These are phyloP conservation scores for Podospora pseudopauciseta DNA, from an alignment of 495 filamentous ascomycete species.

Conservation along the genomic window DNA sequence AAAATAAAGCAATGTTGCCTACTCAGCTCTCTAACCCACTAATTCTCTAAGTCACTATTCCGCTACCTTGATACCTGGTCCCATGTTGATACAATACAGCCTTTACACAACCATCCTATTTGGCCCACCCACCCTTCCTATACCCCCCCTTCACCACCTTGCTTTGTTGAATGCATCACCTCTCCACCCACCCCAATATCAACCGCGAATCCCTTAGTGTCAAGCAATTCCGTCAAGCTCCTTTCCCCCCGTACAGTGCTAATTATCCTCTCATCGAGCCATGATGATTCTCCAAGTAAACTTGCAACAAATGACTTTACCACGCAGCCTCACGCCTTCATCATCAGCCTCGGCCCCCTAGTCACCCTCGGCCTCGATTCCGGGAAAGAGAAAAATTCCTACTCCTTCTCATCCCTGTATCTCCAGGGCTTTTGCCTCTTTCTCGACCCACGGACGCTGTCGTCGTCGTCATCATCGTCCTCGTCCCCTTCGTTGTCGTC, in stretches of 20 bases:
- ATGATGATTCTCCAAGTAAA: neutral
- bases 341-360: neutral
- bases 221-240: neutral
- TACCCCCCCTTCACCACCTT: neutral
- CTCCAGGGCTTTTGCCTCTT: conserved; percentile 28
- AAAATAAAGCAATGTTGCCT: neutral
- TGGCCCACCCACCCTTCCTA: neutral
- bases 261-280: neutral
- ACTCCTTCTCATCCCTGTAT: conserved; percentile 26
- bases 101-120: neutral
- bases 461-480: conserved; percentile 17
- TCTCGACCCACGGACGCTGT: conserved; percentile 11
- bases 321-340: neutral
- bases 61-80: neutral
- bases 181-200: neutral
- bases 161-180: neutral
- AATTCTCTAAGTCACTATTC: neutral
- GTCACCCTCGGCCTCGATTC: neutral
- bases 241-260: neutral
- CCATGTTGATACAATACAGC: neutral
- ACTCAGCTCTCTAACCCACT: neutral
- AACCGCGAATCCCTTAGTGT: neutral
- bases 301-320: neutral
- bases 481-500: conserved; percentile 14
- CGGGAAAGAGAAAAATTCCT: conserved; percentile 15